Evolutionary conservation across 345 rosid genomes (phyloP).

Genomic region (Anastatica hierochuntica): DNA sequence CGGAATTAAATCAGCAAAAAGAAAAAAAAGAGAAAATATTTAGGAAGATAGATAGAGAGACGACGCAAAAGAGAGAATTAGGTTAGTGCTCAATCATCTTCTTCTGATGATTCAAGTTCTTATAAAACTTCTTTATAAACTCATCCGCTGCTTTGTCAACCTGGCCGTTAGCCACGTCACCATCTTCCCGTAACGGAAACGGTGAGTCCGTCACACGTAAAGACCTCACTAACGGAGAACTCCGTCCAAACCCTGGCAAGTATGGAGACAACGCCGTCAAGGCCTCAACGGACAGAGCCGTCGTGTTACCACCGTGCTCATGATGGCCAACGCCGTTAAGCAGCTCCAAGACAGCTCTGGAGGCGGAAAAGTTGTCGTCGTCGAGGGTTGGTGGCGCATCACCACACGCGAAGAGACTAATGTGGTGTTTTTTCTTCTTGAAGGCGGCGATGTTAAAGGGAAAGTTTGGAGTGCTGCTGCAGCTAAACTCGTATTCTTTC

Average conservation of each 20-base stretch:
- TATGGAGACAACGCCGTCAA: constrained; percentile 48
- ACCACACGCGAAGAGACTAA: constrained; percentile 49
- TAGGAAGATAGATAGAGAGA: not conserved
- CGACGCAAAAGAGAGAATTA: not conserved
- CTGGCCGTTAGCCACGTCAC: constrained; percentile 33
- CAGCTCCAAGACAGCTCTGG: constrained; percentile 48
- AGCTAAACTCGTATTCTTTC: constrained; percentile 87
- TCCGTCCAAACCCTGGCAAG: constrained; percentile 60
- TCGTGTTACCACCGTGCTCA: not conserved
- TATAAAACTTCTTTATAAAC: constrained; percentile 69
- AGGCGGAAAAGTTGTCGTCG: constrained; percentile 40
- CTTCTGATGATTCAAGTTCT: constrained; percentile 49
- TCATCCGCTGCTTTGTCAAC: constrained; percentile 79
- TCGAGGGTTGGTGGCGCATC: constrained; percentile 52
- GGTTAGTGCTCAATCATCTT: constrained; percentile 16
- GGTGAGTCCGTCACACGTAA: constrained; percentile 93
- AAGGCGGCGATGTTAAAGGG: constrained; percentile 28
- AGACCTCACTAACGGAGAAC: constrained; percentile 56
- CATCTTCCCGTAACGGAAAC: constrained; percentile 53
- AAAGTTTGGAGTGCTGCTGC: constrained; percentile 69
- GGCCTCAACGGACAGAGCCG: constrained; percentile 16
- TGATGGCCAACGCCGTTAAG: constrained; percentile 25
- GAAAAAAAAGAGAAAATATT: not conserved
- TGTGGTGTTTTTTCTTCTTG: constrained; percentile 25
- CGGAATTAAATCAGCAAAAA: not conserved